Evolutionary conservation across 148 eudicot genomes (phyloP), one percentile per base, ranked within the genome.

Genomic region (Rhododendron vialii): DNA sequence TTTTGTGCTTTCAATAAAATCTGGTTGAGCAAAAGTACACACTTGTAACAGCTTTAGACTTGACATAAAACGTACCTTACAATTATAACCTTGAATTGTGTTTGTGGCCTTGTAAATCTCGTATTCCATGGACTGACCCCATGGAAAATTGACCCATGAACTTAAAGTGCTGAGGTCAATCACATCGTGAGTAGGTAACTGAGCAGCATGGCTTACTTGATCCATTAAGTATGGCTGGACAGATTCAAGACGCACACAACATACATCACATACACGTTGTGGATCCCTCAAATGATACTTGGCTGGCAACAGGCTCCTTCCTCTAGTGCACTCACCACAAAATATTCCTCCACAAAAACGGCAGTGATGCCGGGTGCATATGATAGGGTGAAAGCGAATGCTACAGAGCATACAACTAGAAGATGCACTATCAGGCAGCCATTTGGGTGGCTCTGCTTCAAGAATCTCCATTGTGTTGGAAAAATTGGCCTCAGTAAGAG

Each of bases 91-190:
- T 33, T 86, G 91, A 84, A 93, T 87, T 15, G 92, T 91, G 90
- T 89, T 93, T 53, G 97, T 83, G n/a, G 97, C 94, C 90, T 94
- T 94, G 86, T 92, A 93, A 57, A 94, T 92, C 89, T 93, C 97
- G 82, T 90, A 86, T 80, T 94, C 95, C 97, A 94, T 90, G 5
- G 97, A 91, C 78, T 88, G 91, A 26, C 91, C 93, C 93, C 94
- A 92, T 26, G 95, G 95, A 85, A 93, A 91, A 91, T 93, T 94
- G 18, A 92, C 78, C 97, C 97, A 94, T 20, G 95, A 91, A 86
- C 97, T 89, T 61, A 93, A 85, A 55, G 92, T 93, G 87, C 93
- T 92, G 28, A 93, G 90, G 80, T 94, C 94, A 36, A 91, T 94
- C 79, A 94, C 85, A 87, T 94, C 95, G 87, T 91, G 92, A 35